A percentile compares a stretch with the other conserved stretches of the same genome.
These are phyloP conservation scores for Scytalidium lignicola DNA, from an alignment of 2,329 filamentous ascomycete genomes.

Conservation along the genomic window DNA sequence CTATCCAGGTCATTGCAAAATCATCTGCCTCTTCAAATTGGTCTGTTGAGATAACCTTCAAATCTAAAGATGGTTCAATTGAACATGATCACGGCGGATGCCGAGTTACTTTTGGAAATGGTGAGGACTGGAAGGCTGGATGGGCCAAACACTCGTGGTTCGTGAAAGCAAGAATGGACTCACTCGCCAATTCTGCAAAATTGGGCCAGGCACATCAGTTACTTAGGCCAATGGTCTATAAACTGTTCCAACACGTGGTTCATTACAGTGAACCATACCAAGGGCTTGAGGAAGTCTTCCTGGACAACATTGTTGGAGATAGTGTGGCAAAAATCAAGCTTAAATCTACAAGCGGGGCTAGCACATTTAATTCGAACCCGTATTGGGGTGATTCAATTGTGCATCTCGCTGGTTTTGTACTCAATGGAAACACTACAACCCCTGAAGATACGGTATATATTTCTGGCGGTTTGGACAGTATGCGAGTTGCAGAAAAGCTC, in stretches of 20 bases:
- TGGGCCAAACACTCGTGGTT: conserved; percentile 64
- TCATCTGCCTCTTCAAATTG: too few relatives aligned
- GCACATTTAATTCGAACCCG: conserved; percentile 46
- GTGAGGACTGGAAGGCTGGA: conserved; percentile 51
- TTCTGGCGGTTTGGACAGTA: conserved; percentile 50
- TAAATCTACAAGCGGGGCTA: conserved; percentile 62
- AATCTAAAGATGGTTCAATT: too few relatives aligned
- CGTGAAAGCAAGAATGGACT: conserved; percentile 56
- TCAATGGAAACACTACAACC: conserved; percentile 50
- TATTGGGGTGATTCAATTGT: conserved; percentile 53
- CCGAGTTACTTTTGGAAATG: conserved; percentile 54
- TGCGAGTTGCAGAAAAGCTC: conserved; percentile 43
- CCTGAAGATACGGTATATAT: conserved; percentile 51
- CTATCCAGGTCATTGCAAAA: too few relatives aligned
- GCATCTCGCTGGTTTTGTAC: conserved; percentile 52
- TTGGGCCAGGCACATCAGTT: conserved; percentile 65
- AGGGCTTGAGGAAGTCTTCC: conserved; percentile 22
- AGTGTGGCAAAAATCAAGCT: conserved; percentile 19
- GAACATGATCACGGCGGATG: conserved; percentile 52
- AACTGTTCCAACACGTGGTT: conserved; percentile 23
- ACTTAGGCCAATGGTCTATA: conserved; percentile 43
- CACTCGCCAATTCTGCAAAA: conserved; percentile 53
- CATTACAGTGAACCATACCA: conserved; percentile 22
- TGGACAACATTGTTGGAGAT: conserved; percentile 19
- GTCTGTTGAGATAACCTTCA: too few relatives aligned